Base-by-base conservation (phyloP, 2,329 filamentous ascomycete species). In the Ophiocordyceps robertsii region DNA sequence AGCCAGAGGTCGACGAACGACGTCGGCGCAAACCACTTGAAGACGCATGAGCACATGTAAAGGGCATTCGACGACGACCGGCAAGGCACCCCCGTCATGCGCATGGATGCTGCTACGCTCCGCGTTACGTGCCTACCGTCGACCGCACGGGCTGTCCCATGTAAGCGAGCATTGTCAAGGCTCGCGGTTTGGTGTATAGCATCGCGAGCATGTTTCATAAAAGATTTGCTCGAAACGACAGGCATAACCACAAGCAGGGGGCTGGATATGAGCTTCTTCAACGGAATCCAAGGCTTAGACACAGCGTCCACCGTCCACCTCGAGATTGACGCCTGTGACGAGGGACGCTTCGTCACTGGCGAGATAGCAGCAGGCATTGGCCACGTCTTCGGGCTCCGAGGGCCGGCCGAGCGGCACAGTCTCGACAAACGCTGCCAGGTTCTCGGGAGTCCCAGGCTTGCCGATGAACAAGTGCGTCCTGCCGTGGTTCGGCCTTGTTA, bases 321-420 rank as follows among this genome's bases (percentile, higher is more conserved):
- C 74, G 47, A 86, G 63, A 47, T 82, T 80, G n/a, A 79, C 69
- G 0, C 82, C 83, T 0, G 81, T 85, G 47, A 88, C 73, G 51
- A 87, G 86, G 3, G 66, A 69, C 0, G 77, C 79, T 53, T 87
- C 83, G 27, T 85, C 78, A 45, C 79, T 83, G 2, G 79, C 80
- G 38, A 88, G 58, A 55, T 81, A 88, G 16, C 80, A 68, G 47
- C 75, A 79, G 24, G 80, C 80, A 52, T 84, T 84, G 3, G 79
- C 82, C 31, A 88, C 72, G 56, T 88, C 83, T 10, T 68, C 64
- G 1, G 76, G 70, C n/a, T 70, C 70, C 1, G 72, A 72, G 4
- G 68, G 64, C 13, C 75, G 62, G 3, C 74, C 73, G 1, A 79
- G 59, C 0, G 74, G 75, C 8, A 79, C 63, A 0, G 68, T 67